phyloP scores from a whole-genome alignment of 2,329 filamentous ascomycete genomes.

The Pseudogymnoascus pannorum region DNA sequence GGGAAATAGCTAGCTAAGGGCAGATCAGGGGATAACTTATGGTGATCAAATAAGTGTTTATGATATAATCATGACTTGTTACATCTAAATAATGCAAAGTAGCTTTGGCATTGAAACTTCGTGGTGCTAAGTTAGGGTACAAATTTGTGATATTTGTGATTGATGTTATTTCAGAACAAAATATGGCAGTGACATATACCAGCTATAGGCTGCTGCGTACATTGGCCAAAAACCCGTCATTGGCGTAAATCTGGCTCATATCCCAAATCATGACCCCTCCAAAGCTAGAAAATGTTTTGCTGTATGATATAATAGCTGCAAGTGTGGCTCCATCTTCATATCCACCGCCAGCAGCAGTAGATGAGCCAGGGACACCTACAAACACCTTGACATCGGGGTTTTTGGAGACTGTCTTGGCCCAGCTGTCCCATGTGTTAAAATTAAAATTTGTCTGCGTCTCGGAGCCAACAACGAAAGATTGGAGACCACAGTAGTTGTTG shows the following conservation, averaged over 20 bases:
- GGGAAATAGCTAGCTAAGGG: background rate
- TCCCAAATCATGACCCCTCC: constrained; percentile 67
- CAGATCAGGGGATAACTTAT: background rate
- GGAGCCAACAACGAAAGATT: constrained; percentile 40
- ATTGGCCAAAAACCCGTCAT: constrained; percentile 46
- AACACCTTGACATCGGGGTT: constrained; percentile 56
- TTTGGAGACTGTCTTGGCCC: constrained; percentile 49
- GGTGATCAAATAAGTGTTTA: background rate
- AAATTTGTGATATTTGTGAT: background rate
- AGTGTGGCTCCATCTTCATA: constrained; percentile 45
- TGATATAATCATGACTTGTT: background rate
- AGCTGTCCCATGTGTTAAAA: constrained; percentile 56
- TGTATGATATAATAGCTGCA: constrained; percentile 44
- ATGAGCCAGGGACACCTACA: constrained; percentile 48
- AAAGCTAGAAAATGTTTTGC: constrained; percentile 49
- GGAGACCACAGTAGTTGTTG: constrained; percentile 50
- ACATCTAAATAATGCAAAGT: background rate
- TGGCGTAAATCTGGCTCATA: constrained; percentile 52
- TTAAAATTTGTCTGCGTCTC: constrained; percentile 49
- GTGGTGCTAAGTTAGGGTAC: constrained; percentile 2
- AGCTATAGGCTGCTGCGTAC: constrained; percentile 27
- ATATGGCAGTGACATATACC: constrained; percentile 25
- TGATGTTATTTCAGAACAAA: constrained; percentile 9
- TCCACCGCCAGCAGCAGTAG: constrained; percentile 43
- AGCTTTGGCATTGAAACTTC: background rate